Evolutionary conservation across 192 early-diverging fungal species (phyloP).

Genomic region (Coemansia aciculifera): DNA sequence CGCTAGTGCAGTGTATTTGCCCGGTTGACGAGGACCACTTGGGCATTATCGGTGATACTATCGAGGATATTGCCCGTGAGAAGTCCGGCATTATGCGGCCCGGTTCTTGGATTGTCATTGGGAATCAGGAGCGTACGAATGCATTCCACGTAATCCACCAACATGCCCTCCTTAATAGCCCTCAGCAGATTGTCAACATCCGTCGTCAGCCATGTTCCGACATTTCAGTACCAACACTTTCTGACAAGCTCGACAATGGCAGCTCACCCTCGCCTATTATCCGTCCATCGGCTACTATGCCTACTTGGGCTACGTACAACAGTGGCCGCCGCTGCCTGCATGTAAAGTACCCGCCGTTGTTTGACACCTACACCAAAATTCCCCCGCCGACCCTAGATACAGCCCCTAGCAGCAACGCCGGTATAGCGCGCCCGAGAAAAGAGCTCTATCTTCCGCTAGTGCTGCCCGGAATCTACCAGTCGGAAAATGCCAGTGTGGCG

Average conservation of each 20-base stretch:
- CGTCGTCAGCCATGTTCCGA: slow-evolving; percentile 44
- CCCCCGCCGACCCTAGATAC: neutral
- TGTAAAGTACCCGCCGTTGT: slow-evolving; percentile 38
- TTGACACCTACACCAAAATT: slow-evolving; percentile 23
- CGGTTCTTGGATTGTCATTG: slow-evolving; percentile 48
- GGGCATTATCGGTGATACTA: slow-evolving; percentile 66
- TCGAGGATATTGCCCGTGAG: slow-evolving; percentile 69
- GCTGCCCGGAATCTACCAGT: slow-evolving; percentile 74
- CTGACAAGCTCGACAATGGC: slow-evolving; percentile 10
- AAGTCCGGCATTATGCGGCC: slow-evolving; percentile 79
- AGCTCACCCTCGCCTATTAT: neutral
- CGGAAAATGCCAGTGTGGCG: slow-evolving; percentile 76
- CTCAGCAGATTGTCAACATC: slow-evolving; percentile 43
- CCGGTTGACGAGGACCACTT: slow-evolving; percentile 76
- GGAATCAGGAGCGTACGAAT: slow-evolving; percentile 33
- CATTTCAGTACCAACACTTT: slow-evolving; percentile 36
- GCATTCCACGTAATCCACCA: slow-evolving; percentile 49
- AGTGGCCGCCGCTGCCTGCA: slow-evolving; percentile 42
- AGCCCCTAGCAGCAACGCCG: neutral
- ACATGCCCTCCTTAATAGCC: slow-evolving; percentile 30
- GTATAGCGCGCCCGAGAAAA: slow-evolving; percentile 4
- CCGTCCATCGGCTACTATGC: slow-evolving; percentile 6
- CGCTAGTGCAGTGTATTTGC: slow-evolving; percentile 61
- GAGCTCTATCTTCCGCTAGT: slow-evolving; percentile 59
- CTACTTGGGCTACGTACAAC: slow-evolving; percentile 42